phyloP scores from a whole-genome alignment of 2,329 filamentous ascomycete genomes.

The Ophiostoma pallidulum region DNA sequence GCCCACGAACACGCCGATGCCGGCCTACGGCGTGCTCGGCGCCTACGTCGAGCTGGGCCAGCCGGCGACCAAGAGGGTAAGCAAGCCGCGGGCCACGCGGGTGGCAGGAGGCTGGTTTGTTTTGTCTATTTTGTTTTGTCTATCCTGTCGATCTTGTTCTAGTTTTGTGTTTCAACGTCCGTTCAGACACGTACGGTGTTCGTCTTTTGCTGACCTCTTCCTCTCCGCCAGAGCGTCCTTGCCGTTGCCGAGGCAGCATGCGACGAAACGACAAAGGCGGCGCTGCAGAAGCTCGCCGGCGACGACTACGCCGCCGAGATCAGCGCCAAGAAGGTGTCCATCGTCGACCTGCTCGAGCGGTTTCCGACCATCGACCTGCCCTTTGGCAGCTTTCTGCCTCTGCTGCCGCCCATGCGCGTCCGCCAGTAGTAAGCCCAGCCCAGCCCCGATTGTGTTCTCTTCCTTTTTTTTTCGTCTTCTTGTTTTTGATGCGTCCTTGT shows the following conservation, averaged over 20 bases:
- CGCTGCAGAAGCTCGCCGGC: slow-evolving; percentile 38
- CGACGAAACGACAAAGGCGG: slow-evolving; percentile 21
- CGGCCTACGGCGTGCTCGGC: slow-evolving; percentile 53
- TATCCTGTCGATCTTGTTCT: neutral
- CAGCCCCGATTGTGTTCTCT: no score
- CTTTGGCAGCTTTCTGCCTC: slow-evolving; percentile 49
- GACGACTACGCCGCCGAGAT: slow-evolving; percentile 40
- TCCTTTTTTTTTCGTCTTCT: no score
- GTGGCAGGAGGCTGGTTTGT: no score
- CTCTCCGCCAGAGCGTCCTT: slow-evolving; percentile 34
- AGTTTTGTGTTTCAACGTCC: neutral
- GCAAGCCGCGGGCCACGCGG: no score
- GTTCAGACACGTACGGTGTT: no score
- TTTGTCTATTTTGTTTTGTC: neutral
- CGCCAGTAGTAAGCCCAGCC: no score
- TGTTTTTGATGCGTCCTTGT: no score
- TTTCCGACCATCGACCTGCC: slow-evolving; percentile 44
- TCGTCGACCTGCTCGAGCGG: slow-evolving; percentile 52
- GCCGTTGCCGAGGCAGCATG: slow-evolving; percentile 23
- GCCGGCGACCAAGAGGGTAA: slow-evolving; percentile 58
- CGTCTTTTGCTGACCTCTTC: no score
- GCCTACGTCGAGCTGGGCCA: slow-evolving; percentile 66
- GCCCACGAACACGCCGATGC: slow-evolving; percentile 46
- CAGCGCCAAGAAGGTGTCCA: slow-evolving; percentile 46
- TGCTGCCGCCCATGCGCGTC: slow-evolving; percentile 52